A percentile compares a stretch with the other conserved stretches of the same genome.
Conservation (phyloP, 1,139 yeast species). For the Yamadazyma buinensis region DNA sequence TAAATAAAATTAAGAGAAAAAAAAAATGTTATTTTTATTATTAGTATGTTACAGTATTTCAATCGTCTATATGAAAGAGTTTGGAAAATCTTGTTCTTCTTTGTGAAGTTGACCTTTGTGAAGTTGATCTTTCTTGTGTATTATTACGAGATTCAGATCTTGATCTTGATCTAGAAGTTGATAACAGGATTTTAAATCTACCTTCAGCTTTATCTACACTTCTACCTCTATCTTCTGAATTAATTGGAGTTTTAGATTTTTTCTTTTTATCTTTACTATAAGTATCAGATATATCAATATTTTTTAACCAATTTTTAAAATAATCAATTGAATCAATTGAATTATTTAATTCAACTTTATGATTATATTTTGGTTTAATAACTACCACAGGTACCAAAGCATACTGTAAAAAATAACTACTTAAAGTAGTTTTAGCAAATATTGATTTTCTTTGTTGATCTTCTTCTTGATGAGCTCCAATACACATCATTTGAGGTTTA, state of each 20-base stretch:
- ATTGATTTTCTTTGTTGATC: slow-evolving; percentile 45
- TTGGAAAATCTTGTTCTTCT: slow-evolving; percentile 6
- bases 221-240: slow-evolving; percentile 17
- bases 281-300: slow-evolving; percentile 19
- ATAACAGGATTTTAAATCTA: slow-evolving; percentile 8
- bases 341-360: slow-evolving; percentile 21
- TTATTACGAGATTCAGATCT: slow-evolving; percentile 3
- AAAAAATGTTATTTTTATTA: too few relatives aligned
- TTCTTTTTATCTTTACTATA: slow-evolving; percentile 16
- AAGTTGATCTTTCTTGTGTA: slow-evolving; percentile 3
- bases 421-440: slow-evolving; percentile 44
- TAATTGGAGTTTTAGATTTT: slow-evolving; percentile 8
- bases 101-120: slow-evolving; percentile 5
- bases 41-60: too few relatives aligned
- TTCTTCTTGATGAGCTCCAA: slow-evolving; percentile 52
- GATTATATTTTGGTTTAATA: slow-evolving; percentile 54
- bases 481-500: slow-evolving; percentile 61
- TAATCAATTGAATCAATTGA: slow-evolving; percentile 29
- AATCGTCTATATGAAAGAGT: slow-evolving; percentile 4
- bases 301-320: slow-evolving; percentile 28
- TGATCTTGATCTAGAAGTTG: slow-evolving; percentile 12
- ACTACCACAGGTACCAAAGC: slow-evolving; percentile 68
- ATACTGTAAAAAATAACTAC: slow-evolving; percentile 63
- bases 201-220: slow-evolving; percentile 5
- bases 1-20: too few relatives aligned